Evolutionary conservation across 2,329 filamentous ascomycete genomes (phyloP).

Genomic region (Botrytis hyacinthi): DNA sequence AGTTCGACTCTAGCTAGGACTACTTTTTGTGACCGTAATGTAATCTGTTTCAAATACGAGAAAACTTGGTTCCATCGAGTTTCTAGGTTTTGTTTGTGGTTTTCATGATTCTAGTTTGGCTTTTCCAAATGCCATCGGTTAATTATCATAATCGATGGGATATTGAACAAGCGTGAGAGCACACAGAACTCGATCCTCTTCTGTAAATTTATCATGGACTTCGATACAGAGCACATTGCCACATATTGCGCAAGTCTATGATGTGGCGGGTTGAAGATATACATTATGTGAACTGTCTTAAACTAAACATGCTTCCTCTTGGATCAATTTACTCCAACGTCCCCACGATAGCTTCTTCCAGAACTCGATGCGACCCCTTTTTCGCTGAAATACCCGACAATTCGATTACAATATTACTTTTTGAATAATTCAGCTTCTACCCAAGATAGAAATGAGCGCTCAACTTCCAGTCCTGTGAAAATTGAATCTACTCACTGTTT

Average conservation of each 20-base stretch:
- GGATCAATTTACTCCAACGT: background rate
- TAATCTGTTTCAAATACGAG: background rate
- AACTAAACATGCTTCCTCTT: background rate
- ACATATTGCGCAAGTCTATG: background rate
- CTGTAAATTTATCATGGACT: background rate
- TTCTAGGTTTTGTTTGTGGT: background rate
- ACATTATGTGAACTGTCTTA: background rate
- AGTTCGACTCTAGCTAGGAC: background rate
- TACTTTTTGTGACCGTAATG: background rate
- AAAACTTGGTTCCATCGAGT: background rate
- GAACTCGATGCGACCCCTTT: background rate
- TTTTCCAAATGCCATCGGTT: background rate
- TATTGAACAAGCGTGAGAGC: background rate
- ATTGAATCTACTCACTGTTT: background rate
- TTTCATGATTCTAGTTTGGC: background rate
- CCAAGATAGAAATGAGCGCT: background rate
- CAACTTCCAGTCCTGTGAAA: background rate
- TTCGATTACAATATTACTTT: fast-evolving
- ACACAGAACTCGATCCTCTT: background rate
- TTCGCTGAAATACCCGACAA: fast-evolving
- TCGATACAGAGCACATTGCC: background rate
- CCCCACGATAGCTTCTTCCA: background rate
- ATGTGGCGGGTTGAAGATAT: background rate
- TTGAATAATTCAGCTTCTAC: background rate
- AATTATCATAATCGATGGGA: background rate